Conservation (phyloP, 129 eudicot genomes). For the Flaveria sonorensis region DNA sequence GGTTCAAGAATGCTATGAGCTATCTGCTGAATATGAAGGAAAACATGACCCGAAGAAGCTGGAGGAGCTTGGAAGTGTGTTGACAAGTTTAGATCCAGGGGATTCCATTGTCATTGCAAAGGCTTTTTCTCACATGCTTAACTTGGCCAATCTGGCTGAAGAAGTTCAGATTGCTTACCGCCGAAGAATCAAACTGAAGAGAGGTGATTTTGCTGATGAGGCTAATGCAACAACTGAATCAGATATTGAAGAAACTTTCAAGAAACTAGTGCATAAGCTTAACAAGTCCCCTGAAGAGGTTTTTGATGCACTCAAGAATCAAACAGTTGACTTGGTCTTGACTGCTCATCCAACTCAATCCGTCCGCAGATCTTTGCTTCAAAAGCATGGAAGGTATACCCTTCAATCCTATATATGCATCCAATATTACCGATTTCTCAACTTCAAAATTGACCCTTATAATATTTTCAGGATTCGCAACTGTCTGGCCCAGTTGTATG, state of each 20-base stretch:
- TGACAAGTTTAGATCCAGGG: slow-evolving; percentile 94
- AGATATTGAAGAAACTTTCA: slow-evolving; percentile 7
- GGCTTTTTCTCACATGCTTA: slow-evolving; percentile 17
- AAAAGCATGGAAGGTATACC: slow-evolving; percentile 12
- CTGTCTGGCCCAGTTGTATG: slow-evolving; percentile 54
- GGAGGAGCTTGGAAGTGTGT: slow-evolving; percentile 82
- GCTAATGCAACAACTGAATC: slow-evolving; percentile 9
- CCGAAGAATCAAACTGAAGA: not conserved
- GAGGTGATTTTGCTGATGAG: not conserved
- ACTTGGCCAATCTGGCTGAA: slow-evolving; percentile 1
- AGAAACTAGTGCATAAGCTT: slow-evolving; percentile 14
- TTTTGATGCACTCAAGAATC: slow-evolving; percentile 6
- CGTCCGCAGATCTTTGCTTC: slow-evolving; percentile 4
- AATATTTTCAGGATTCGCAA: slow-evolving; percentile 4
- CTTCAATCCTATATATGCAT: not conserved
- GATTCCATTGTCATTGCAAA: slow-evolving; percentile 89
- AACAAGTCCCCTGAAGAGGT: slow-evolving; percentile 8
- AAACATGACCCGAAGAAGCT: slow-evolving; percentile 71
- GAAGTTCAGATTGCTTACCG: slow-evolving; percentile 7
- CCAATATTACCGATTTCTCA: not conserved
- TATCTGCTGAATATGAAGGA: slow-evolving; percentile 93
- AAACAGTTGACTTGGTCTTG: slow-evolving; percentile 7
- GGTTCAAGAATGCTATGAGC: slow-evolving; percentile 99
- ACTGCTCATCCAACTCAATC: slow-evolving; percentile 13
- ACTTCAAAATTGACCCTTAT: not conserved